phyloP scores from a whole-genome alignment of 495 filamentous ascomycete species.

The Tetracladium setigerum region DNA sequence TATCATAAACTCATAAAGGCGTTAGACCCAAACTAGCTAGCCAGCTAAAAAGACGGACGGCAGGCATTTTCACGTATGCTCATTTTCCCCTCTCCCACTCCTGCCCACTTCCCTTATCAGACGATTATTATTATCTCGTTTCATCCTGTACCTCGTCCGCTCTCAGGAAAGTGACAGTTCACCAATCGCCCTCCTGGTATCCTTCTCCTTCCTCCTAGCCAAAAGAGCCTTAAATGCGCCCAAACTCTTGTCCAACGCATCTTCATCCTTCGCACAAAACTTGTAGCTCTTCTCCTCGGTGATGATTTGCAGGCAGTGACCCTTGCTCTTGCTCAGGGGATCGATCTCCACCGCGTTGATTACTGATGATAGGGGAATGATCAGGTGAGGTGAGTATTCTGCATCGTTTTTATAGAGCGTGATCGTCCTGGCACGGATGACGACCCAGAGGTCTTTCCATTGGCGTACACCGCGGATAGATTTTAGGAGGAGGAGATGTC shows the following conservation, averaged over 20 bases:
- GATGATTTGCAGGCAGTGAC: slow-evolving; percentile 86
- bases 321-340: slow-evolving; percentile 75
- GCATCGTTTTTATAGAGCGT: slow-evolving; percentile 89
- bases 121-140: background rate
- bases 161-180: background rate
- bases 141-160: background rate
- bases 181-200: slow-evolving; percentile 4
- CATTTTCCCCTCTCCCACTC: background rate
- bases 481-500: slow-evolving; percentile 79
- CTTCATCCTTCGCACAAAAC: slow-evolving; percentile 78
- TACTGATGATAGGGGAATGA: slow-evolving; percentile 71
- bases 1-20: slow-evolving; percentile 14
- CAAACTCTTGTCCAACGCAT: slow-evolving; percentile 72
- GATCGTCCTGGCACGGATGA: slow-evolving; percentile 78
- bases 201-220: slow-evolving; percentile 51
- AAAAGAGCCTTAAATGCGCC: slow-evolving; percentile 87
- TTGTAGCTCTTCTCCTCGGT: slow-evolving; percentile 88
- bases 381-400: slow-evolving; percentile 81
- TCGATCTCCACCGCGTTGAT: slow-evolving; percentile 93
- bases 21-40: slow-evolving; percentile 2
- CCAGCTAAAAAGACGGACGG: background rate
- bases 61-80: slow-evolving; percentile 4
- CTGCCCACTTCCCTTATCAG: no score
- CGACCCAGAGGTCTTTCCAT: slow-evolving; percentile 93
- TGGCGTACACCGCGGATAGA: slow-evolving; percentile 81